Evolutionary conservation across 371 early-diverging fungal genomes (phyloP).

Genomic region (Mortierella sp.): DNA sequence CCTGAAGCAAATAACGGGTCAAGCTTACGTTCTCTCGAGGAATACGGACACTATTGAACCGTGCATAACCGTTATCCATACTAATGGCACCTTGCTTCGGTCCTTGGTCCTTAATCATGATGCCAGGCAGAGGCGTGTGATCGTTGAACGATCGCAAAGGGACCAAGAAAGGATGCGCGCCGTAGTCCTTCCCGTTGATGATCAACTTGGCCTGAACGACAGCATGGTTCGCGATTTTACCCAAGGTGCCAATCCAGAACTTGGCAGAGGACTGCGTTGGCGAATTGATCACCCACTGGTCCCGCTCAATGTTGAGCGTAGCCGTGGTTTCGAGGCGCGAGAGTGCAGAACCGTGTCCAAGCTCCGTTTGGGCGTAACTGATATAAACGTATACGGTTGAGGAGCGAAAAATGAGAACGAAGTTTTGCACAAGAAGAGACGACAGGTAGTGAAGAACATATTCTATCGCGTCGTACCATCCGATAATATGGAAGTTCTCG

Average conservation of each 20-base stretch:
- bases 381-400: background rate
- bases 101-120: conserved; percentile 92
- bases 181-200: conserved; percentile 81
- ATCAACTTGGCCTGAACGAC: conserved; percentile 90
- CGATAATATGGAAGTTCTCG: conserved; percentile 68
- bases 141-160: conserved; percentile 85
- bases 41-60: conserved; percentile 80
- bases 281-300: conserved; percentile 82
- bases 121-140: conserved; percentile 82
- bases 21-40: conserved; percentile 72
- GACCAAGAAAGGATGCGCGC: conserved; percentile 89
- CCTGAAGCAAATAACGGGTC: too few relatives aligned
- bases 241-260: conserved; percentile 93
- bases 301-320: conserved; percentile 74
- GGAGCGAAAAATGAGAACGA: background rate
- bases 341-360: conserved; percentile 78
- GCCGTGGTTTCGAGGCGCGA: conserved; percentile 86
- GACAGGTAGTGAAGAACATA: background rate
- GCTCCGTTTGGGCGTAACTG: conserved; percentile 73
- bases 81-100: conserved; percentile 88
- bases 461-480: conserved; percentile 57
- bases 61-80: conserved; percentile 87
- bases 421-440: too few relatives aligned
- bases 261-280: conserved; percentile 75
- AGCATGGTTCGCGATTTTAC: conserved; percentile 80